Base-by-base conservation (phyloP, 164 flowering plant species). In the Berberis vulgaris region DNA sequence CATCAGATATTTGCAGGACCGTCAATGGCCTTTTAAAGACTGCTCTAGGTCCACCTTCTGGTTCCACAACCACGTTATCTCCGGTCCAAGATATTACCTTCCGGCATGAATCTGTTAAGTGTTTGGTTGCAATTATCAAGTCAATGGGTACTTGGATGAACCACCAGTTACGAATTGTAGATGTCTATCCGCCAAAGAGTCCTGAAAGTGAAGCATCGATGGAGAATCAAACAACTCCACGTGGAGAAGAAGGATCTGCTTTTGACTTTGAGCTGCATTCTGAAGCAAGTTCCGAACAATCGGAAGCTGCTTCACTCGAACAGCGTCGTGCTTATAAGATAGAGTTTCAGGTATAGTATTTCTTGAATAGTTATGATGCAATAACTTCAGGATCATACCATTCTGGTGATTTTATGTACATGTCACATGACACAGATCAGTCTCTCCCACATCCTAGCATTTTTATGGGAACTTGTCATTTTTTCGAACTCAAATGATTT, bases 111-210 rank as follows among this genome's bases (percentile, higher is more conserved):
- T 88, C 99, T 43, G 94, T 95, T 45, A 91, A 85, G 75, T 95
- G 97, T 72, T 84, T 95, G 72, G 97, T 81, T 71, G 76, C 74
- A 47, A 95, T 91, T 63, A 79, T 89, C 26, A 88, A 79, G 77
- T 86, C 96, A 55, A 95, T 91, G 97, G 97, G 97, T 69, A 43
- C 69, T 61, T 95, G 97, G 97, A 91, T 95, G 99, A 94, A 91
- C 79, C 96, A 87, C 59, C 97, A 95, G 66, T 65, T 91, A 67
- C 83, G 78, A 63, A 66, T 82, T 57, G 88, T 73, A 10, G 91
- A 89, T 41, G 64, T 65, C 2, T 64, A 70, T 76, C 68, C 69
- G 45, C 68, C 85, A 43, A 85, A 77, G 69, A 69, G 67, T 62
- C 68, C 75, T 65, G 91, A 91, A 45, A 75, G 56, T 77, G 88